phyloP scores from a whole-genome alignment of 1,284 basidiomycete species.

The Puccinia coronata region DNA sequence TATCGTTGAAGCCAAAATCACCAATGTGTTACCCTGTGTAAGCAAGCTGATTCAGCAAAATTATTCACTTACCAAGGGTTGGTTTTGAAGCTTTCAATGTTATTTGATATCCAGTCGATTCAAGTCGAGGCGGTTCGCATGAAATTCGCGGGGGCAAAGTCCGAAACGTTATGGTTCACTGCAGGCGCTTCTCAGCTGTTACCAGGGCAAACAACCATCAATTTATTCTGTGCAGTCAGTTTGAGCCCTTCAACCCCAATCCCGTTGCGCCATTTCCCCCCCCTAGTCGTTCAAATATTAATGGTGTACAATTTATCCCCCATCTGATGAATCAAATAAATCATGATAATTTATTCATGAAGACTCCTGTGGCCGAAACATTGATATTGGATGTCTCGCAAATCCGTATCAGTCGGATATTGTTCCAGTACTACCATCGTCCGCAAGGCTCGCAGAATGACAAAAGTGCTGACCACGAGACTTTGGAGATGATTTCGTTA shows the following conservation, averaged over 20 bases:
- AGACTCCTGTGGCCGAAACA: conserved; percentile 70
- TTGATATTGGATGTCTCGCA: conserved; percentile 56
- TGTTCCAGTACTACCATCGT: conserved; percentile 57
- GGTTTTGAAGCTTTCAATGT: background rate
- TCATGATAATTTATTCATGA: conserved; percentile 31
- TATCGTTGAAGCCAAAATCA: conserved; percentile 65
- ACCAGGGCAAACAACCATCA: conserved; percentile 37
- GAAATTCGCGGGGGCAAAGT: conserved; percentile 36
- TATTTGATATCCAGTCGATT: conserved; percentile 8
- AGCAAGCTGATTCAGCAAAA: conserved; percentile 54
- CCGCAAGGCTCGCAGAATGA: conserved; percentile 58
- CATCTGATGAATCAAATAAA: no score
- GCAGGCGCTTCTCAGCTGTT: conserved; percentile 10
- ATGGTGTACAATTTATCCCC: no score
- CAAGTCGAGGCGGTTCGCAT: conserved; percentile 47
- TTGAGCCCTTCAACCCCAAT: background rate
- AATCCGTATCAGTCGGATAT: conserved; percentile 56
- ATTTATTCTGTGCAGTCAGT: conserved; percentile 49
- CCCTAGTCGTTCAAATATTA: no score
- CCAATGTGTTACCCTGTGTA: conserved; percentile 73
- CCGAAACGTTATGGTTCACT: conserved; percentile 48
- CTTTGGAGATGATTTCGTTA: conserved; percentile 41
- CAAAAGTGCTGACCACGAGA: background rate
- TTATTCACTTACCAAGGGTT: background rate
- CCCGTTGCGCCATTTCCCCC: background rate